Evolutionary conservation across 2,329 filamentous ascomycete genomes (phyloP), one percentile per base, ranked within the genome.

Genomic region (Aspergillus unguis): DNA sequence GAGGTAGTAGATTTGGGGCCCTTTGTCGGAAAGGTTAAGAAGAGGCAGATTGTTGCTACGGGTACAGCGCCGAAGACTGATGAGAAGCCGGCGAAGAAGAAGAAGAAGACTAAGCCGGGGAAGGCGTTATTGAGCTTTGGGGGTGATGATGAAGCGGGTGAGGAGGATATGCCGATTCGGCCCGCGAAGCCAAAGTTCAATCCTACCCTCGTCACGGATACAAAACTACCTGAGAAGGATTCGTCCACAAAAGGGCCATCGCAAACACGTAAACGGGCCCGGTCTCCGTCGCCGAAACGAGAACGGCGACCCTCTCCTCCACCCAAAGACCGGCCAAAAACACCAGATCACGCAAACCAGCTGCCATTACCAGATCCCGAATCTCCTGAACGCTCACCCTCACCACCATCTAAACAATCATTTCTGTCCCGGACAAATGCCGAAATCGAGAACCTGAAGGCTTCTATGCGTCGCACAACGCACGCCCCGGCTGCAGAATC

Each of bases 141-240:
- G 1, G 74, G 63, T 4, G 75, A 76, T 4, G 75, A 75, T 4
- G 75, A 76, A 6, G 75, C 74, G 31, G 74, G 65, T 5, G 73
- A 68, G 10, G 65, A 63, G 11, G 66, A 65, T 11, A 67, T 71
- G 32, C 65, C 67, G 10, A 62, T 73, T 32, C 65, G 69, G 38
- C 65, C 71, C 1, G 62, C 67, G 29, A 78, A 77, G 52, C 73
- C 75, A 10, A 78, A 77, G 55, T 78, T 77, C 64, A 78, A 78
- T 53, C 70, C 75, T 23, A 70, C 65, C 6, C 63, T 78, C 3
- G 72, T 78, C 35, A 63, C 66, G 8, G 73, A 70, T 48, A 62
- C 60, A 9, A 63, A 63, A 32, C 60, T 54, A 4, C n/a, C 48
- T 44, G 42, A 55, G 40, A 48, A 48, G 36, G 57, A 52, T 45